These are phyloP conservation scores for Penicillium hordei DNA, from an alignment of 2,329 filamentous ascomycete species.

Conservation along the genomic window DNA sequence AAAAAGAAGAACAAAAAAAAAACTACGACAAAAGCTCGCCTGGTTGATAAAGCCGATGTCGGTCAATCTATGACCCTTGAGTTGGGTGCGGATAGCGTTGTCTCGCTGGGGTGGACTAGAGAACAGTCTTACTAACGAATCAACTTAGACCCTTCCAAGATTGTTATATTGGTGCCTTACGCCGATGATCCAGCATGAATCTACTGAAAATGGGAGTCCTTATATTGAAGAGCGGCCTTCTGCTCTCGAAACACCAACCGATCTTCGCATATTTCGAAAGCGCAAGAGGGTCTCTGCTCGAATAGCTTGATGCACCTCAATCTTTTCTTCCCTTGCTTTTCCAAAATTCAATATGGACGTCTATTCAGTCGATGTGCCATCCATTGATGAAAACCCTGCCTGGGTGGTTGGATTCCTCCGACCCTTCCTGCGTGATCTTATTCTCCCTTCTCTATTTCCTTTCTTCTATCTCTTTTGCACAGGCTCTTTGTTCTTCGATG, in stretches of 20 bases:
- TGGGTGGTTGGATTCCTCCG: background rate
- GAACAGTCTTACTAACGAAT: background rate
- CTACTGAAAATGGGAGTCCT: background rate
- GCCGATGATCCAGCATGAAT: background rate
- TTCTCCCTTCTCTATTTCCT: background rate
- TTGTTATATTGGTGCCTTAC: background rate
- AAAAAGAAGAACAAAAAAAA: background rate
- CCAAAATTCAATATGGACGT: background rate
- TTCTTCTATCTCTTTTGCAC: constrained; percentile 16
- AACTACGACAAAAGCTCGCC: background rate
- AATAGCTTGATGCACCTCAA: background rate
- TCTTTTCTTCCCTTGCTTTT: background rate
- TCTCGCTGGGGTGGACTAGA: background rate
- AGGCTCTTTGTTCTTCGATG: constrained; percentile 22
- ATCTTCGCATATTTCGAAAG: background rate
- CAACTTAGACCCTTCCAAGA: background rate
- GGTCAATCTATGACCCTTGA: background rate
- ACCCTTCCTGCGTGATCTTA: background rate
- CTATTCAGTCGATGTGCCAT: background rate
- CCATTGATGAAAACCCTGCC: background rate
- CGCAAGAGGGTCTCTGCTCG: background rate
- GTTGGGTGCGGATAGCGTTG: background rate
- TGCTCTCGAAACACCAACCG: background rate
- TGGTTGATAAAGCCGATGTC: background rate
- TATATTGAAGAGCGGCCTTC: background rate